Conservation (phyloP, 169 alveolate species). For the Plasmodium yoelii region DNA sequence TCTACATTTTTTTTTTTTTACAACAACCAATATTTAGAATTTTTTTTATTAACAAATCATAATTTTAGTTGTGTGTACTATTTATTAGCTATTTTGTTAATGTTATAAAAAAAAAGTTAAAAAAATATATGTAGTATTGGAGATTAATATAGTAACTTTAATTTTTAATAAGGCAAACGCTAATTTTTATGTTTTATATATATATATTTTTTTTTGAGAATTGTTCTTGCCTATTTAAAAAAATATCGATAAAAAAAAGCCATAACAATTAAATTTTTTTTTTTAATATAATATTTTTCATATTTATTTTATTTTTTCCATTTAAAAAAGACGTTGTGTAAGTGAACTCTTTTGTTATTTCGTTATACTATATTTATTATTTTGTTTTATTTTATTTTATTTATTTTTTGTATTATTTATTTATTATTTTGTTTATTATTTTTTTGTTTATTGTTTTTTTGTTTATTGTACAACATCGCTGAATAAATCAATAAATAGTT, state of each 20-base stretch:
- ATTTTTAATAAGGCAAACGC: constrained; percentile 50
- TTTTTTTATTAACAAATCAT: constrained; percentile 47
- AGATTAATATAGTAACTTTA: constrained; percentile 4
- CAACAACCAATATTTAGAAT: constrained; percentile 15
- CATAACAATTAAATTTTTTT: constrained; percentile 11
- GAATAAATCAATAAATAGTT: constrained; percentile 10
- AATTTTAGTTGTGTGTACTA: constrained; percentile 40
- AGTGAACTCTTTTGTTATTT: constrained; percentile 10
- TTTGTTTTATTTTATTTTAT: constrained; percentile 17
- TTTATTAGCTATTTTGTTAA: constrained; percentile 56
- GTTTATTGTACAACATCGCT: constrained; percentile 3
- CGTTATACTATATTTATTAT: background rate
- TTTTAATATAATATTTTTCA: constrained; percentile 1
- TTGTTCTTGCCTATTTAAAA: background rate
- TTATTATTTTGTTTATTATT: background rate
- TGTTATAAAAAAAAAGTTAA: background rate
- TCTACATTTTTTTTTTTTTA: constrained; percentile 32
- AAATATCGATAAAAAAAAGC: constrained; percentile 44
- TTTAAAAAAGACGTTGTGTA: constrained; percentile 20
- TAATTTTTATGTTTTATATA: constrained; percentile 20
- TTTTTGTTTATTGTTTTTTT: constrained; percentile 1
- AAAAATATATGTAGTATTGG: background rate
- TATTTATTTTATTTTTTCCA: constrained; percentile 40
- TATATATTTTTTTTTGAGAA: constrained; percentile 32
- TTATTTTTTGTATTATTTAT: background rate